phyloP scores from a whole-genome alignment of 345 rosid genomes.

The Ailanthus altissimus region DNA sequence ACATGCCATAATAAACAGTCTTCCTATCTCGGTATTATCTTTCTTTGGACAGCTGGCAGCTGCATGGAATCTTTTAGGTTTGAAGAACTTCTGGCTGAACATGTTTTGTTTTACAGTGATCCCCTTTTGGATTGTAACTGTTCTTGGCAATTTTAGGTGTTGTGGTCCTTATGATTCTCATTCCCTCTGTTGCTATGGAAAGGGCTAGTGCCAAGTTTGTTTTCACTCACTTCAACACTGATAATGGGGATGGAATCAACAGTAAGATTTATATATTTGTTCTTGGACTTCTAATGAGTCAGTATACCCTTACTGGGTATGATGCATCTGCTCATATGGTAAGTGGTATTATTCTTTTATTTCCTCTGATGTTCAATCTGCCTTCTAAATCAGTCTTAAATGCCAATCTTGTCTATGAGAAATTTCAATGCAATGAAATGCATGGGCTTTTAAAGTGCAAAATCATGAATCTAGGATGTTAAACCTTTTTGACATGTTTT shows the following conservation, averaged over 20 bases:
- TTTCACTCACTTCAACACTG: slow-evolving; percentile 81
- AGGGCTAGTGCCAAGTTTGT: slow-evolving; percentile 88
- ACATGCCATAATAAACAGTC: slow-evolving; percentile 81
- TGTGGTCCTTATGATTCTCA: slow-evolving; percentile 71
- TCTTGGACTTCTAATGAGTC: slow-evolving; percentile 92
- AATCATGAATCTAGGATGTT: not conserved
- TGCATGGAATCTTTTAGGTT: slow-evolving; percentile 86
- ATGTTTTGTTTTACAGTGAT: not conserved
- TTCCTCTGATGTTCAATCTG: not conserved
- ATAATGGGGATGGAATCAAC: slow-evolving; percentile 67
- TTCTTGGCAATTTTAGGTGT: slow-evolving; percentile 53
- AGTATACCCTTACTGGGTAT: slow-evolving; percentile 87
- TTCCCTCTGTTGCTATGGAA: slow-evolving; percentile 73
- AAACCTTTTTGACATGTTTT: not conserved
- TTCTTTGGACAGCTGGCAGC: slow-evolving; percentile 94
- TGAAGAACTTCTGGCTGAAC: slow-evolving; percentile 11
- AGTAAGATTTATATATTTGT: slow-evolving; percentile 74
- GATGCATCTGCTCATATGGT: slow-evolving; percentile 99
- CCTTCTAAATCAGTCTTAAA: not conserved
- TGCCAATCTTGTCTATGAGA: not conserved
- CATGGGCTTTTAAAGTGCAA: not conserved
- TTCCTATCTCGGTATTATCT: slow-evolving; percentile 77
- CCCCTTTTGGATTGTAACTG: not conserved
- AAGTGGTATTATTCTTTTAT: slow-evolving; percentile 23
- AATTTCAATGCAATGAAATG: not conserved